Conservation (phyloP, 352 stramenopile genomes). For the Phytophthora crassamura region DNA sequence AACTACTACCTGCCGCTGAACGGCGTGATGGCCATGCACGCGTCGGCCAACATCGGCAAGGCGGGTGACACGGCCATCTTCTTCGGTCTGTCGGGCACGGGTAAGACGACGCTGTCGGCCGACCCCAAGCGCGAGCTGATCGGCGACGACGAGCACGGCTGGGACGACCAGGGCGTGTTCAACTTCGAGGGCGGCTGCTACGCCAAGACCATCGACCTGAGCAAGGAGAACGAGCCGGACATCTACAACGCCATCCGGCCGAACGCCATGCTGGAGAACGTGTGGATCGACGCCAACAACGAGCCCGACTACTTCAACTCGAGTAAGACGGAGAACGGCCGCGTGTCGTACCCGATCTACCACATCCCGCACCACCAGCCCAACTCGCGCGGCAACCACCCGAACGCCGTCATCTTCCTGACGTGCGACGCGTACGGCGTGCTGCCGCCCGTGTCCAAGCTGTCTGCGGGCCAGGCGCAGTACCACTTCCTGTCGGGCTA, state of each 20-base stretch:
- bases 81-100: slow-evolving; percentile 95
- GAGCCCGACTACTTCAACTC: slow-evolving; percentile 97
- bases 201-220: slow-evolving; percentile 98
- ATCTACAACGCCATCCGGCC: slow-evolving; percentile 97
- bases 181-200: slow-evolving; percentile 99
- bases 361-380: too few species aligned
- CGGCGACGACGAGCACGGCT: slow-evolving; percentile 95
- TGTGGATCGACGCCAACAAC: too few species aligned
- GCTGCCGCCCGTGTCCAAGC: too few species aligned
- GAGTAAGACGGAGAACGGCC: too few species aligned
- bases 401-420: too few species aligned
- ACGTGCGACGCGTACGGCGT: too few species aligned
- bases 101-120: slow-evolving; percentile 93
- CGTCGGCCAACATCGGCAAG: slow-evolving; percentile 97
- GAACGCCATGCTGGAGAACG: slow-evolving; percentile 98
- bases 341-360: too few species aligned
- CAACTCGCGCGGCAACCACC: too few species aligned
- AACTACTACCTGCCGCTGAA: slow-evolving; percentile 98
- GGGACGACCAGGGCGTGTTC: slow-evolving; percentile 98
- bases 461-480: too few species aligned
- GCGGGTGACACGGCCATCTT: slow-evolving; percentile 97
- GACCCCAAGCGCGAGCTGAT: slow-evolving; percentile 88
- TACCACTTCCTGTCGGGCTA: too few species aligned
- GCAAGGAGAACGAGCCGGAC: slow-evolving; percentile 96
- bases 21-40: slow-evolving; percentile 98